Base-by-base conservation (phyloP, 2,329 filamentous ascomycete species). In the Monascus ruber region DNA sequence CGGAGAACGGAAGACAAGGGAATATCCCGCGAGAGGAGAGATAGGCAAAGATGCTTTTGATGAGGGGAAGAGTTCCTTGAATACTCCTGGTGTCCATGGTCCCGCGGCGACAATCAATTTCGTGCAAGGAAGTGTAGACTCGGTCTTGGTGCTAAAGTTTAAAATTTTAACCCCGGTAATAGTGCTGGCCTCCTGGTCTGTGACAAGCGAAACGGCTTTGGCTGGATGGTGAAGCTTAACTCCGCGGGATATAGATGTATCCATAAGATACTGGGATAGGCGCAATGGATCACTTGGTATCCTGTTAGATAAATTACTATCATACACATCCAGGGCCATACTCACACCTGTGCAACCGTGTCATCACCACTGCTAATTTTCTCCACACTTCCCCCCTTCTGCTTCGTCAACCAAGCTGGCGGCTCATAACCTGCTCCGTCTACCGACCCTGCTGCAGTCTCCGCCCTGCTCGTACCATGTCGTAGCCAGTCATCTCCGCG, bases 11-110 rank as follows among this genome's bases (percentile, higher is more conserved):
- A 88, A 60, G 2, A 87, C 72, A 6, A 89, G 61, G 11, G 81
- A 85, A 59, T 88, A 79, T 0, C 84, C 85, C 0, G 81, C 81
- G 4, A 87, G 64, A 11, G 75, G 70, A 3, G 66, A 64, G 33
- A 86, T 66, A 0, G 77, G 74, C 24, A 87, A 62, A 7, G 64
- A 56, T 1, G 71, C 51, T 2, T 51, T 52, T 1, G 79, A 71
- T 0, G 58, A 51, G 0, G 76, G 76, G 52, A 89, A 88, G 10
- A 89, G 70, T 0, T 66, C 62, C 2, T 62, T 49, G 53, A 85
- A 81, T n/a, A 85, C 76, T 27, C 63, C 60, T 0, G 76, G 71
- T 0, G 82, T 81, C 84, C 85, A 89, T 3, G 77, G 73, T 3
- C 84, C 84, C 0, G 81, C 74, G 0, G 81, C 65, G 43, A 89